Evolutionary conservation across 306 rosid species (phyloP), one percentile per base, ranked within the genome.

Genomic region (Rosa multiflora): DNA sequence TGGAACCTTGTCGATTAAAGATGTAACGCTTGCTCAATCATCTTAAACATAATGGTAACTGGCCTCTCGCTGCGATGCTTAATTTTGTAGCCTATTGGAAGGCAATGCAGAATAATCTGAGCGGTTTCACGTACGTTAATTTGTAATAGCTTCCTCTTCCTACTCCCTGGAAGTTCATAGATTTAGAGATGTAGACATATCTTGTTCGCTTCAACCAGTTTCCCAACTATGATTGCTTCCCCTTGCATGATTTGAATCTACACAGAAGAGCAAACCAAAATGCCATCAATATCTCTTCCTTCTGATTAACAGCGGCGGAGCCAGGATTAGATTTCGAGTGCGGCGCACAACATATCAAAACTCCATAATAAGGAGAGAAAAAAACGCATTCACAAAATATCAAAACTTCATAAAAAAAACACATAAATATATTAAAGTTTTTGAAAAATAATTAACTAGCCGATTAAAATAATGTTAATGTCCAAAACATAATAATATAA

Each of bases 1-100:
- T 8, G 99, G 99, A 76, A 83, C 94, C 4, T 73, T 95, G 52
- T 80, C 98, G 8, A 4, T 0, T 40, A 86, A 91, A 32, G 99
- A 95, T 74, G 76, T 95, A 83, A 62, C 53, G 29, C 89, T 88
- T 82, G 91, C 93, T 82, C 95, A 90, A 63, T 77, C 88, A 71
- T 80, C 89, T 76, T 71, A 80, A 68, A 76, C 52, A 68, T 29
- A 69, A 61, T n/a, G 49, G 53, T 71, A 74, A 76, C 35, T 23
- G 61, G 49, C 43, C 18, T 70, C 63, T 6, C 42, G 35, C 47
- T 61, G 46, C 40, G 46, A 29, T 29, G 10, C n/a, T 21, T 4
- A 26, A 32, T 11, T 11, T 61, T 76, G 43, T 32, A 53, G 13
- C 14, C n/a, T 21, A 6, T 5, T 13, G 7, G 2, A 52, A 4